These are phyloP conservation scores for Coprinellus micaceus DNA, from an alignment of 768 basidiomycete species.

Conservation along the genomic window DNA sequence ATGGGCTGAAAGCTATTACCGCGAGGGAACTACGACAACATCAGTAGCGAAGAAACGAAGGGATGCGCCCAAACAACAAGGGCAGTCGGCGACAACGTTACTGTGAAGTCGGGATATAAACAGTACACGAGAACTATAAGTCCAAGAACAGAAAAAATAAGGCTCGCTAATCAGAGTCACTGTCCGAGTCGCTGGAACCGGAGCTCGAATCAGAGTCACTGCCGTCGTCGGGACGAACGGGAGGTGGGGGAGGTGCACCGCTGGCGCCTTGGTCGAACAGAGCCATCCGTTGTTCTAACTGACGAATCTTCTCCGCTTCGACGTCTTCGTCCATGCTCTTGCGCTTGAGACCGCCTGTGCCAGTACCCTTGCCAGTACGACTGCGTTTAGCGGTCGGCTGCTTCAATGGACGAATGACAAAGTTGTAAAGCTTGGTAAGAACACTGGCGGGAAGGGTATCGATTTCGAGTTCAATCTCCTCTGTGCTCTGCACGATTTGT, in stretches of 20 bases:
- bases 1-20: slow-evolving; percentile 7
- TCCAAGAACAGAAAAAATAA: slow-evolving; percentile 18
- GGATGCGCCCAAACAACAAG: slow-evolving; percentile 13
- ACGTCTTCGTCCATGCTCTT: slow-evolving; percentile 97
- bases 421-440: slow-evolving; percentile 92
- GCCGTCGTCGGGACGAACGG: slow-evolving; percentile 43
- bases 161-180: slow-evolving; percentile 68
- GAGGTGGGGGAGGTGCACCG: slow-evolving; percentile 32
- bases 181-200: slow-evolving; percentile 75
- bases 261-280: slow-evolving; percentile 68
- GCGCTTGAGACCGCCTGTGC: slow-evolving; percentile 86
- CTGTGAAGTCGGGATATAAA: slow-evolving; percentile 25
- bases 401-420: slow-evolving; percentile 78
- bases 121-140: slow-evolving; percentile 17
- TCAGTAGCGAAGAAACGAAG: slow-evolving; percentile 26
- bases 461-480: slow-evolving; percentile 99
- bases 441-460: slow-evolving; percentile 84
- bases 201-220: slow-evolving; percentile 82
- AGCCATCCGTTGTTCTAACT: slow-evolving; percentile 83
- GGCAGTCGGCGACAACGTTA: slow-evolving; percentile 22
- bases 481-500: slow-evolving; percentile 65
- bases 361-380: slow-evolving; percentile 70
- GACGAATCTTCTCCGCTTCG: slow-evolving; percentile 91
- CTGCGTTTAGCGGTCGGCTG: slow-evolving; percentile 64
- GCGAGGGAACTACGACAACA: slow-evolving; percentile 18